Evolutionary conservation across 116 monocot genomes (phyloP).

Genomic region (Papilionanthe hybrid): DNA sequence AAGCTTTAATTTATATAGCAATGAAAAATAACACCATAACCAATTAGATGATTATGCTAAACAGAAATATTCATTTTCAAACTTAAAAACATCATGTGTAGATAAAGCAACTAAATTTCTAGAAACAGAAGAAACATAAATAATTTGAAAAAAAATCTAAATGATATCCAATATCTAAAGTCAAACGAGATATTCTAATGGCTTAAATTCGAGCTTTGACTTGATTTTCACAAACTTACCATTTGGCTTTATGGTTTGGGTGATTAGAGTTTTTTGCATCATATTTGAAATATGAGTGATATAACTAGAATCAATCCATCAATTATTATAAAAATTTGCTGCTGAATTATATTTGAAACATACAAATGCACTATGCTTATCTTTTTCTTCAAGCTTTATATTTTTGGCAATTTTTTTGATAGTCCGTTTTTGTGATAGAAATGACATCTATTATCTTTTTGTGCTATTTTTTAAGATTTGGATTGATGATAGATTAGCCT

Average conservation of each 20-base stretch:
- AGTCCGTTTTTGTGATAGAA: constrained; percentile 3
- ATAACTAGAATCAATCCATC: too few relatives aligned
- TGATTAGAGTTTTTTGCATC: background rate
- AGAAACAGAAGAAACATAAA: too few relatives aligned
- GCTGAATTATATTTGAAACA: too few relatives aligned
- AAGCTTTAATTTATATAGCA: too few relatives aligned
- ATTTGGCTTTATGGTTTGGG: constrained; percentile 14
- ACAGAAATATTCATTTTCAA: too few relatives aligned
- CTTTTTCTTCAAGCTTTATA: constrained; percentile 16
- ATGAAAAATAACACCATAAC: too few relatives aligned
- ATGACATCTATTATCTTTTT: constrained; percentile 8
- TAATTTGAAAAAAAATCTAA: background rate
- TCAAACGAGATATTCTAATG: constrained; percentile 7
- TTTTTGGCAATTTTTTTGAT: constrained; percentile 7
- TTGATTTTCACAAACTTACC: constrained; percentile 3
- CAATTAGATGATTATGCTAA: too few relatives aligned
- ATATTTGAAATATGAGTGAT: constrained; percentile 5
- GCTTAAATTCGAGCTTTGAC: constrained; percentile 6
- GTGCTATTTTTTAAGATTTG: background rate
- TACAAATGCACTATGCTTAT: background rate
- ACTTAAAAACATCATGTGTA: too few relatives aligned
- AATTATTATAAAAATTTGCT: too few relatives aligned
- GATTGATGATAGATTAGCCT: constrained; percentile 5
- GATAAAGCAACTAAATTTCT: too few relatives aligned
- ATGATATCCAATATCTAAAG: background rate